These are phyloP conservation scores for Phytophthora ramorum DNA, from an alignment of 352 stramenopile species.

Conservation along the genomic window DNA sequence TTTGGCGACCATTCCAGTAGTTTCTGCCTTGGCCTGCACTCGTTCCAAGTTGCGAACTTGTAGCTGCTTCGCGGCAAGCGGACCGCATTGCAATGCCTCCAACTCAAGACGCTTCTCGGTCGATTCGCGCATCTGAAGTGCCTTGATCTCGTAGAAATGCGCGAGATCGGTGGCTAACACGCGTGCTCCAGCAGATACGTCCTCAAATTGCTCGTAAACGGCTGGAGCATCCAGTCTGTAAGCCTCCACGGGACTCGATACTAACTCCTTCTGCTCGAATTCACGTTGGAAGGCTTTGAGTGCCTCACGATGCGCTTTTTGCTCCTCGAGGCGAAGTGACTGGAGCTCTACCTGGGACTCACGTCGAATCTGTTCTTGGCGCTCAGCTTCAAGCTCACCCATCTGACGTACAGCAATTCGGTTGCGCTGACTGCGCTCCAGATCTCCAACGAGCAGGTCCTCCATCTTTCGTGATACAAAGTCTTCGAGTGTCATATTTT, in stretches of 20 bases:
- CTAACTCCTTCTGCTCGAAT: conserved; percentile 74
- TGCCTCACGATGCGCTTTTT: conserved; percentile 59
- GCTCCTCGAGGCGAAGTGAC: conserved; percentile 47
- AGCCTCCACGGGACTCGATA: conserved; percentile 63
- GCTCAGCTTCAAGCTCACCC: conserved; percentile 55
- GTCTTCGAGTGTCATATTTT: conserved; percentile 68
- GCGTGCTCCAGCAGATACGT: conserved; percentile 39
- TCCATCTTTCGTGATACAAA: conserved; percentile 56
- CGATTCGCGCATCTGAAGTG: conserved; percentile 55
- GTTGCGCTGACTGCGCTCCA: conserved; percentile 48
- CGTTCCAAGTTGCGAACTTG: conserved; percentile 66
- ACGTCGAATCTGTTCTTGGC: conserved; percentile 52
- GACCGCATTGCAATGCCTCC: conserved; percentile 29
- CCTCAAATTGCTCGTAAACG: conserved; percentile 47
- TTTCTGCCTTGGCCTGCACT: conserved; percentile 67
- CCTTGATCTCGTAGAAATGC: conserved; percentile 71
- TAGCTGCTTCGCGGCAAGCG: conserved; percentile 46
- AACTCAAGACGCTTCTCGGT: conserved; percentile 43
- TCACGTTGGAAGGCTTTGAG: conserved; percentile 63
- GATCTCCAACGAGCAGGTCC: conserved; percentile 33
- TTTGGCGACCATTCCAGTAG: conserved; percentile 75
- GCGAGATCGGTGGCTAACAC: conserved; percentile 55
- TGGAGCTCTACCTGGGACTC: conserved; percentile 56
- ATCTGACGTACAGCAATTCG: conserved; percentile 49
- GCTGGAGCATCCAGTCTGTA: conserved; percentile 59